Evolutionary conservation across 306 rosid species (phyloP).

Genomic region (Dicorynia guianensis): DNA sequence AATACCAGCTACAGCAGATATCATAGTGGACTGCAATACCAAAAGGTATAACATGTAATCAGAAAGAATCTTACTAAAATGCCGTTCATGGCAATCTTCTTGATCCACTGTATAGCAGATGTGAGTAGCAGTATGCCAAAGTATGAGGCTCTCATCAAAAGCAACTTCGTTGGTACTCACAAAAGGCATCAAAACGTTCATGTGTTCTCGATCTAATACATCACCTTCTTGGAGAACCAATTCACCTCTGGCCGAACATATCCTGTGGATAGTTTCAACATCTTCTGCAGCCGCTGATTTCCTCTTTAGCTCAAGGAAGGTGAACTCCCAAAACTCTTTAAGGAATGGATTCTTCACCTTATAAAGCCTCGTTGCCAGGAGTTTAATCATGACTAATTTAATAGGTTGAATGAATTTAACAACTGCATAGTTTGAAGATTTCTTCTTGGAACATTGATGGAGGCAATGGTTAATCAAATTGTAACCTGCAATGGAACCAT

Average conservation of each 20-base stretch:
- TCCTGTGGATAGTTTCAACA: background rate
- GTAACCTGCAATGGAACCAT: constrained; percentile 25
- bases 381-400: background rate
- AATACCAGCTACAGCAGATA: background rate
- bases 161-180: background rate
- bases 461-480: constrained; percentile 49
- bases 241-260: background rate
- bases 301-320: background rate
- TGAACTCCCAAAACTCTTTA: background rate
- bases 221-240: background rate
- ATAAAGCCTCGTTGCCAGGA: background rate
- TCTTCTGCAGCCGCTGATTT: background rate
- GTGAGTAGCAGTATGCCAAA: constrained; percentile 38
- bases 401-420: background rate
- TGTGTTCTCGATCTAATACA: no score
- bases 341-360: background rate
- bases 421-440: background rate
- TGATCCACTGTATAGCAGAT: background rate
- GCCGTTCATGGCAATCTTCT: background rate
- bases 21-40: background rate
- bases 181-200: background rate
- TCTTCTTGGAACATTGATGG: background rate
- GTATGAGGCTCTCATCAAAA: background rate
- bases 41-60: constrained; percentile 33
- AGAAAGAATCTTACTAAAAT: constrained; percentile 7